Evolutionary conservation across 768 basidiomycete genomes (phyloP), one percentile per base, ranked within the genome.

Genomic region (Wakefieldia striispora): DNA sequence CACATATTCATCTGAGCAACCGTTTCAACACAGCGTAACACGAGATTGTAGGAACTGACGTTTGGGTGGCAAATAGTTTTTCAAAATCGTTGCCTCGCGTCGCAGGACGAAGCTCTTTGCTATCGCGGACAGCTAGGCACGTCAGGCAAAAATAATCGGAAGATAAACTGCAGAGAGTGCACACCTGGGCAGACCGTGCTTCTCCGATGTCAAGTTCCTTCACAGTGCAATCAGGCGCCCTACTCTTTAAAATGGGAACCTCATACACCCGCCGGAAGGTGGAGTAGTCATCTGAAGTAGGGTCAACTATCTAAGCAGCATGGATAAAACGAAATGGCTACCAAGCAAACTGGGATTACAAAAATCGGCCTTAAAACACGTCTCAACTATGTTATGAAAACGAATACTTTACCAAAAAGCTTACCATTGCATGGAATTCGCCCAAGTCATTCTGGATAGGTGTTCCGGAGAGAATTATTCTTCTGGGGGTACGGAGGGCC

Each of bases 391-490:
- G 17, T 10, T 1, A 8, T 37, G 37, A 42, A 33, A 43, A 16
- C 35, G 29, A 29, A 44, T 34, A 8, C 38, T 17, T 20, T 36
- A 0, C 3, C 6, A 8, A 45, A 14, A 17, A 33, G 60, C 78
- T 55, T 55, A 93, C 94, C 95, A 98, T 98, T 4, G 93, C 81
- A 68, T 97, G 95, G 62, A 95, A 95, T 67, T 99, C 97, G 54
- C 87, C 75, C 24, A 99, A 70, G 65, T 97, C 92, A 68, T 99
- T 99, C 66, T 98, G 97, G 36, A 99, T 90, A 1, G 97, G 97
- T 1, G 97, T 99, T 27, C 97, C 97, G 1, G 94, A 94, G 4
- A 99, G 75, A 33, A 99, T 95, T 53, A 97, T 77, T 33, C 95
- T 73, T 20, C 91, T 76, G 11, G 77, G 78, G 2, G 91, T 92